Evolutionary conservation across 2,329 filamentous ascomycete genomes (phyloP), one percentile per base, ranked within the genome.

Genomic region (Scytalidium sp.): DNA sequence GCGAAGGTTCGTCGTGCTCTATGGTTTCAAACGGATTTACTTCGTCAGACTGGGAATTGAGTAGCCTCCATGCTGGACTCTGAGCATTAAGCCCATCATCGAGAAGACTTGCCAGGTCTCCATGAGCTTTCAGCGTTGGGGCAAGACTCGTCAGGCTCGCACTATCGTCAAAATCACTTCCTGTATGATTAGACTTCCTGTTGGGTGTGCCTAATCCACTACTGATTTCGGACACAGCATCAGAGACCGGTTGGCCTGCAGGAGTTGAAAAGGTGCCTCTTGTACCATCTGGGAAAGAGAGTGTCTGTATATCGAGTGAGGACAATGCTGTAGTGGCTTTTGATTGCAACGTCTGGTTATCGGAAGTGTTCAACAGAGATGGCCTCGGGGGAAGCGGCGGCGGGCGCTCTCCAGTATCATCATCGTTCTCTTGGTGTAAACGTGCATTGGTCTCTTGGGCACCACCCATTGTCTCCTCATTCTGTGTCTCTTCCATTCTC

Each of bases 321-420:
- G 90, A 93, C 13, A 97, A 64, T 9, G 91, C 91, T 1, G 91
- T 97, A 3, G 92, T 97, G 43, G 93, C 83, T 51, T 83, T 84
- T 2, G 87, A 84, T 55, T 73, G 75, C 48, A 75, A 62, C 10
- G 52, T 59, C 32, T 67, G 47, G 45, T 50, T 60, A 52, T 56
- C 63, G 60, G 60, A 55, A 55, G 43, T 43, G 29, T 58, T 50
- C 5, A 59, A 49, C 9, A 72, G 61, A 27, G 64, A 69, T 19
- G 72, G 73, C 43, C 74, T 67, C 11, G 73, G 72, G 51, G 75
- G 75, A 21, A 77, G 62, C 41, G 74, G 69, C 22, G 74, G 75
- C 21, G 69, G 68, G 45, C 60, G 56, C 45, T 63, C 67, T 53
- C 70, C 67, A 22, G 59, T 58, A 48, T 62, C 64, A 22, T 51